A percentile compares a stretch with the other conserved stretches of the same genome.
These are phyloP conservation scores for Trichaptum fuscoviolaceum DNA, from an alignment of 768 basidiomycete species.

Conservation along the genomic window DNA sequence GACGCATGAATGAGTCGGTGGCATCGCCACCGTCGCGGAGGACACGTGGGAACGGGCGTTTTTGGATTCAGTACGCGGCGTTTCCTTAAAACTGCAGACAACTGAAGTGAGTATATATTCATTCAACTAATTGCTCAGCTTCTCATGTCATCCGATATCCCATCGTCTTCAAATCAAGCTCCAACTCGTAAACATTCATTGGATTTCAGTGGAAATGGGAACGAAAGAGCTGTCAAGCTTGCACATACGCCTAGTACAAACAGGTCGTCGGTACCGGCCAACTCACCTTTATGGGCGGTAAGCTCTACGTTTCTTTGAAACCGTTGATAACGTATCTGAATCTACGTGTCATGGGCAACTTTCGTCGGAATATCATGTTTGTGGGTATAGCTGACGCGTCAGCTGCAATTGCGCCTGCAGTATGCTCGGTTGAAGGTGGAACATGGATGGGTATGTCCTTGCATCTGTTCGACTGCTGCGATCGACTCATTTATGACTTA, in stretches of 20 bases:
- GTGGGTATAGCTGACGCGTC: conserved; percentile 54
- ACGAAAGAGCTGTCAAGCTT: background rate
- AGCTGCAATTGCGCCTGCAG: conserved; percentile 68
- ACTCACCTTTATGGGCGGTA: background rate
- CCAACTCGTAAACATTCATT: background rate
- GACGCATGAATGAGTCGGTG: background rate
- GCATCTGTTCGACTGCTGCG: background rate
- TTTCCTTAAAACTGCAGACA: background rate
- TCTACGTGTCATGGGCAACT: conserved; percentile 27
- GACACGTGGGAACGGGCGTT: background rate
- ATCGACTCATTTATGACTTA: conserved; percentile 3
- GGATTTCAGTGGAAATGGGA: background rate
- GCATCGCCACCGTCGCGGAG: too few species aligned
- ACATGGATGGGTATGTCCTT: conserved; percentile 64
- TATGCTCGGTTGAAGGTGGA: conserved; percentile 78
- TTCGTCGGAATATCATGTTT: background rate
- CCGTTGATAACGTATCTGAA: conserved; percentile 15
- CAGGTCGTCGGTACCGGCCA: background rate
- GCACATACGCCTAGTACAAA: background rate
- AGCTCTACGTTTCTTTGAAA: background rate
- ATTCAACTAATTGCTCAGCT: background rate
- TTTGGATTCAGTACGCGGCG: background rate
- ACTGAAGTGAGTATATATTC: too few species aligned
- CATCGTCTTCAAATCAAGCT: background rate
- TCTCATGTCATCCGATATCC: background rate